phyloP scores from a whole-genome alignment of 1,284 basidiomycete species.

The Veloporphyrellus conicus region DNA sequence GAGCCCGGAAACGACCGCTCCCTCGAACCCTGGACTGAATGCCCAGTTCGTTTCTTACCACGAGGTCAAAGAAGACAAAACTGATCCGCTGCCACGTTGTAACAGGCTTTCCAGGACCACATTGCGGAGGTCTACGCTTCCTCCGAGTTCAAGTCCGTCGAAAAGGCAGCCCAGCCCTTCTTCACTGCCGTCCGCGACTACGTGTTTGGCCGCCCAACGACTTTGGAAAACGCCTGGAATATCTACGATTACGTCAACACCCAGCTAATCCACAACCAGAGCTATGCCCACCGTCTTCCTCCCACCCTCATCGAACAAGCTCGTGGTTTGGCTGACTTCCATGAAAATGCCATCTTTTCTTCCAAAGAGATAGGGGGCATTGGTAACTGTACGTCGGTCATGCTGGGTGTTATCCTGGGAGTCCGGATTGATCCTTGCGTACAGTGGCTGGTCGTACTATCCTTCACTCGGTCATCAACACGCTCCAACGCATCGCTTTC shows the following conservation, averaged over 20 bases:
- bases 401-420: background rate
- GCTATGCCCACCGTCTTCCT: constrained; percentile 68
- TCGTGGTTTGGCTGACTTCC: constrained; percentile 68
- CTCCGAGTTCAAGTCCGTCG: constrained; percentile 59
- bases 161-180: constrained; percentile 57
- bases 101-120: constrained; percentile 61
- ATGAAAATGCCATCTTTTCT: constrained; percentile 75
- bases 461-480: constrained; percentile 63
- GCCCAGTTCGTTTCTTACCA: constrained; percentile 47
- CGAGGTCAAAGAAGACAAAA: background rate
- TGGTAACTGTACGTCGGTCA: constrained; percentile 61
- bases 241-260: constrained; percentile 77
- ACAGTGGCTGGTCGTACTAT: constrained; percentile 77
- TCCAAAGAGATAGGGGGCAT: constrained; percentile 57
- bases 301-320: constrained; percentile 68
- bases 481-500: constrained; percentile 73
- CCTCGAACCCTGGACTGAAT: constrained; percentile 81
- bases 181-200: constrained; percentile 61
- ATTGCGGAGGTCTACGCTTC: constrained; percentile 54
- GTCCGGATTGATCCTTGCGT: constrained; percentile 8
- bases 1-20: constrained; percentile 79
- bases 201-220: constrained; percentile 64
- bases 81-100: constrained; percentile 16
- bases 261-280: constrained; percentile 73
- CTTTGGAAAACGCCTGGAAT: constrained; percentile 71